phyloP scores from a whole-genome alignment of 805 yeast genomes.

The Lachancea nothofagi region DNA sequence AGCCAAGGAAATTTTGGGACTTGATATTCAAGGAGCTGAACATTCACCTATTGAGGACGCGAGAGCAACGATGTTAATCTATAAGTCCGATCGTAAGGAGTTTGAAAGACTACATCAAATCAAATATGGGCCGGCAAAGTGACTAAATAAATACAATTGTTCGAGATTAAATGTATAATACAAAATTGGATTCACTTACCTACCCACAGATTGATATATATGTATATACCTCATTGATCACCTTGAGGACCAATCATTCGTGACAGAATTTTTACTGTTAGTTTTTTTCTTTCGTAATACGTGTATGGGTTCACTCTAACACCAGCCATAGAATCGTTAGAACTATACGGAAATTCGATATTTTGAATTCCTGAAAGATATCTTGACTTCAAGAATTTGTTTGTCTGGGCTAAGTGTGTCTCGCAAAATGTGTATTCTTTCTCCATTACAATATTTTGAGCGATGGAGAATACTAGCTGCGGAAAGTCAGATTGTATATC shows the following conservation, averaged over 20 bases:
- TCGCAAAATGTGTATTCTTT: conserved; percentile 29
- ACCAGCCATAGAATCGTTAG: conserved; percentile 12
- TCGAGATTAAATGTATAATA: neutral
- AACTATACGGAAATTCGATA: conserved; percentile 13
- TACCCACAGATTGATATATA: too few species aligned
- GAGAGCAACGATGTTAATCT: conserved; percentile 78
- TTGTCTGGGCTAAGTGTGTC: conserved; percentile 18
- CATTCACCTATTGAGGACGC: conserved; percentile 94
- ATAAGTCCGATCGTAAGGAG: conserved; percentile 53
- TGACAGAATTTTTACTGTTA: conserved; percentile 18
- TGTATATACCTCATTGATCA: neutral
- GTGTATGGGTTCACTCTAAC: conserved; percentile 15
- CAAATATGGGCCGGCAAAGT: conserved; percentile 10
- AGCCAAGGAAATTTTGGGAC: conserved; percentile 47
- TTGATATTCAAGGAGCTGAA: conserved; percentile 63
- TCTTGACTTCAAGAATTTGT: conserved; percentile 21
- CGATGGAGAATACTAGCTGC: conserved; percentile 31
- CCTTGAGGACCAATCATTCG: conserved; percentile 14
- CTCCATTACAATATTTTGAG: conserved; percentile 26
- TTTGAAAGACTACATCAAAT: conserved; percentile 44
- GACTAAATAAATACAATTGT: neutral
- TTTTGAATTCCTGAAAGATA: conserved; percentile 18
- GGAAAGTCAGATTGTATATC: conserved; percentile 32
- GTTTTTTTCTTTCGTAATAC: conserved; percentile 23
- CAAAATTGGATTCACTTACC: too few species aligned